A percentile compares a stretch with the other conserved stretches of the same genome.
Evolutionary conservation across 257 asterid species (phyloP).

Genomic region (Solanum lycopersicoides): DNA sequence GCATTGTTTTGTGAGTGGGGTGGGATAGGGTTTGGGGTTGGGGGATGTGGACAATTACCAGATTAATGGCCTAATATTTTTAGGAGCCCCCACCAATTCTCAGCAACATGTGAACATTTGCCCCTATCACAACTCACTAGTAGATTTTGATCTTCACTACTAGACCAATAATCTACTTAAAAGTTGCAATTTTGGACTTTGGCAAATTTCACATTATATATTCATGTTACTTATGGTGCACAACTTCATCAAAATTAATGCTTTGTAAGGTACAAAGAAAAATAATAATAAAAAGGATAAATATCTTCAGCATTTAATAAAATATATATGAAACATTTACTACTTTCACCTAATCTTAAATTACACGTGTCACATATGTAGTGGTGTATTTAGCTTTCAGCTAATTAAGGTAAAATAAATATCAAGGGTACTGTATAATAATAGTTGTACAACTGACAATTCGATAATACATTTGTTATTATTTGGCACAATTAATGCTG

Average conservation of each 20-base stretch:
- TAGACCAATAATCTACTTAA: neutral
- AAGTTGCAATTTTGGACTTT: neutral
- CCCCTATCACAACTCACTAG: neutral
- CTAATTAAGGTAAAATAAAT: neutral
- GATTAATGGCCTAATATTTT: constrained; percentile 5
- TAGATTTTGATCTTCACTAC: neutral
- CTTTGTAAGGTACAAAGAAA: neutral
- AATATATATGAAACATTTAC: neutral
- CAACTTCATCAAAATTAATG: neutral
- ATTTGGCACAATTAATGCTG: neutral
- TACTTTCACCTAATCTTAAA: neutral
- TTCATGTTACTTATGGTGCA: neutral
- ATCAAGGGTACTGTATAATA: neutral
- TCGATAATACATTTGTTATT: neutral
- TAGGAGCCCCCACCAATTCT: constrained; percentile 5
- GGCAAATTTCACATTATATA: neutral
- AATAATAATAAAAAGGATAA: neutral
- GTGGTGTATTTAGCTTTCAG: neutral
- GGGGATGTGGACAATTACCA: constrained; percentile 21
- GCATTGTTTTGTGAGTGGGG: neutral
- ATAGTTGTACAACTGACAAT: neutral
- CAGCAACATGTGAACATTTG: constrained; percentile 10
- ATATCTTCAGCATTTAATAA: neutral
- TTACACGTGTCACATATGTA: neutral
- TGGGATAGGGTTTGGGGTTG: neutral